Evolutionary conservation across 169 alveolate genomes (phyloP).

Genomic region (Plasmodium vivax): DNA sequence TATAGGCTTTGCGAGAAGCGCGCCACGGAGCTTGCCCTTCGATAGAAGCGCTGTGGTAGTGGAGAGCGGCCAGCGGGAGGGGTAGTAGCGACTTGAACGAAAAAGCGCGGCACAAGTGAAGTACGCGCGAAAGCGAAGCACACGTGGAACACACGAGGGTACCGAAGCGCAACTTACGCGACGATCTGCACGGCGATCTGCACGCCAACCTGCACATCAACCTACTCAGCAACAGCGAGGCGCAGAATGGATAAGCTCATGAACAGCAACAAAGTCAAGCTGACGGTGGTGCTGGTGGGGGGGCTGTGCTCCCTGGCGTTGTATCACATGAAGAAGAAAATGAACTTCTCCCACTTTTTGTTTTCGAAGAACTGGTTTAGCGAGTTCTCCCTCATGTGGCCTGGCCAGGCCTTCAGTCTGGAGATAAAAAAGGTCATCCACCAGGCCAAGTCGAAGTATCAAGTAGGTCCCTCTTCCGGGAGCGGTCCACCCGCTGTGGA

Average conservation of each 20-base stretch:
- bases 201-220: not conserved
- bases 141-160: too few relatives aligned
- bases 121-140: not conserved
- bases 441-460: conserved; percentile 80
- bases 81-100: not conserved
- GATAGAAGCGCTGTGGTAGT: not conserved
- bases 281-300: conserved; percentile 30
- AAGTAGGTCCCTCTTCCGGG: conserved; percentile 26
- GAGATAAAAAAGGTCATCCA: conserved; percentile 65
- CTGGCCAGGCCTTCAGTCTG: conserved; percentile 74
- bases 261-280: conserved; percentile 7
- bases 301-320: conserved; percentile 46
- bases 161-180: too few relatives aligned
- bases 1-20: not conserved
- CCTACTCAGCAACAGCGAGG: not conserved
- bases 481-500: not conserved
- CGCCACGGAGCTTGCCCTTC: not conserved
- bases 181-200: too few relatives aligned
- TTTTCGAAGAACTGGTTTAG: conserved; percentile 70
- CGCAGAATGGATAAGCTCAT: conserved; percentile 23
- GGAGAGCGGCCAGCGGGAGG: not conserved
- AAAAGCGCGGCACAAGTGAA: not conserved
- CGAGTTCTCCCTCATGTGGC: conserved; percentile 67
- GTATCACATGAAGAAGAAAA: conserved; percentile 38
- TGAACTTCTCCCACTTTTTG: conserved; percentile 1